Conservation (phyloP, 768 basidiomycete genomes). For the Pisolithus sp. region DNA sequence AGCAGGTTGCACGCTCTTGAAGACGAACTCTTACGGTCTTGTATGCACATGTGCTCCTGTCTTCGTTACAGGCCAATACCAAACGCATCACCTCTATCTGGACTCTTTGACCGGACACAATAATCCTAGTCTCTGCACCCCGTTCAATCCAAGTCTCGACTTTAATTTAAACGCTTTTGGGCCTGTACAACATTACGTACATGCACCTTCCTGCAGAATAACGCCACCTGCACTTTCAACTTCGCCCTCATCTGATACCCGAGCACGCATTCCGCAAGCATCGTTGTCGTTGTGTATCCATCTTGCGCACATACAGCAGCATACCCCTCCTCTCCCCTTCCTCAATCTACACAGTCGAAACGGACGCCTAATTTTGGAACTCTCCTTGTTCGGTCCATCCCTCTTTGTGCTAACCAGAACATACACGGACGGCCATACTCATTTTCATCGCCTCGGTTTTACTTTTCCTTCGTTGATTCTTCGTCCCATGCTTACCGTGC, state of each 20-base stretch:
- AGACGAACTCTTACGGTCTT: conserved; percentile 19
- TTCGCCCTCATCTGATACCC: conserved; percentile 18
- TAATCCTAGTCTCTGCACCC: conserved; percentile 3
- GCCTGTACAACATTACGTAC: conserved; percentile 15
- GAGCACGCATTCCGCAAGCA: conserved; percentile 24
- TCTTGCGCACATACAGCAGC: conserved; percentile 21
- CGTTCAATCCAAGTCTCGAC: conserved; percentile 1
- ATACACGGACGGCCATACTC: conserved; percentile 1
- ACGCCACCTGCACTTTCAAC: conserved; percentile 8
- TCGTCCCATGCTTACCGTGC: conserved; percentile 6
- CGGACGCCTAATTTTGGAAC: conserved; percentile 13
- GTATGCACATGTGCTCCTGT: conserved; percentile 24
- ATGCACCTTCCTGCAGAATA: conserved; percentile 3
- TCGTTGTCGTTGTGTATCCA: conserved; percentile 30
- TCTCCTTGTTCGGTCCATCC: conserved; percentile 4
- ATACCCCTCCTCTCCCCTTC: conserved; percentile 17
- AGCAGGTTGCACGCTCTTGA: conserved; percentile 15
- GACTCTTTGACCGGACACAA: neutral
- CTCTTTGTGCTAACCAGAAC: conserved; percentile 3
- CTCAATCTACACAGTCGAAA: conserved; percentile 4
- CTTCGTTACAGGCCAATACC: conserved; percentile 26
- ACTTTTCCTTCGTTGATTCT: neutral
- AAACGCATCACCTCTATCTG: conserved; percentile 3
- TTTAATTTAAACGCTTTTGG: conserved; percentile 5
- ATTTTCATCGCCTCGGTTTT: neutral